Percentiles rank a stretch among this genome's conserved stretches.
Evolutionary conservation across 805 yeast species (phyloP).

Genomic region (Wickerhamiella sorbophila): DNA sequence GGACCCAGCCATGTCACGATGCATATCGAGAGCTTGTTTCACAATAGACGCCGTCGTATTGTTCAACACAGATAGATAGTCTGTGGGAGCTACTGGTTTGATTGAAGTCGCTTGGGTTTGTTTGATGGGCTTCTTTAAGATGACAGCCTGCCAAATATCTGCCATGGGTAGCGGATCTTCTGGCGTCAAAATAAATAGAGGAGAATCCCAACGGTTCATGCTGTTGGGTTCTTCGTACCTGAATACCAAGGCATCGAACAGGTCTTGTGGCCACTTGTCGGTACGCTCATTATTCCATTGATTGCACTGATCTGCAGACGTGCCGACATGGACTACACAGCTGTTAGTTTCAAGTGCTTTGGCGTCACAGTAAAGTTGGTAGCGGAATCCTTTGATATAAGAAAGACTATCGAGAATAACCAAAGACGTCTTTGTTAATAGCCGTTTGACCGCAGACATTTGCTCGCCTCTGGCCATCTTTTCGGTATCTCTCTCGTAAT

Average conservation of each 20-base stretch:
- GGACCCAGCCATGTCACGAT: constrained; percentile 33
- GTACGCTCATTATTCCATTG: constrained; percentile 40
- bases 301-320: constrained; percentile 46
- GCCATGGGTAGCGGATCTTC: constrained; percentile 40
- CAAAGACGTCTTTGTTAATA: constrained; percentile 48
- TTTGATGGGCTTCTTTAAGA: constrained; percentile 39
- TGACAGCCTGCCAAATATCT: constrained; percentile 39
- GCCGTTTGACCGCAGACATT: constrained; percentile 78
- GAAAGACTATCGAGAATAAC: constrained; percentile 78
- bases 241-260: constrained; percentile 57
- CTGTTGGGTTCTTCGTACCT: constrained; percentile 90
- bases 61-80: constrained; percentile 69
- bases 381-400: constrained; percentile 89
- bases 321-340: constrained; percentile 66
- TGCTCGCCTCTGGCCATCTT: constrained; percentile 73
- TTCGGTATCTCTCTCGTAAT: constrained; percentile 60
- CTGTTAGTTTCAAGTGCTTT: constrained; percentile 70
- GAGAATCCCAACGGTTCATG: constrained; percentile 84
- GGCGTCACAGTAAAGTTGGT: constrained; percentile 88
- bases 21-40: constrained; percentile 45
- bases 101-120: constrained; percentile 78
- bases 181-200: constrained; percentile 59
- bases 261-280: constrained; percentile 47
- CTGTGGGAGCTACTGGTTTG: constrained; percentile 63
- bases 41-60: constrained; percentile 52